These are phyloP conservation scores for Nannochloris sp. DNA, from an alignment of 139 green algal genomes.

Conservation along the genomic window DNA sequence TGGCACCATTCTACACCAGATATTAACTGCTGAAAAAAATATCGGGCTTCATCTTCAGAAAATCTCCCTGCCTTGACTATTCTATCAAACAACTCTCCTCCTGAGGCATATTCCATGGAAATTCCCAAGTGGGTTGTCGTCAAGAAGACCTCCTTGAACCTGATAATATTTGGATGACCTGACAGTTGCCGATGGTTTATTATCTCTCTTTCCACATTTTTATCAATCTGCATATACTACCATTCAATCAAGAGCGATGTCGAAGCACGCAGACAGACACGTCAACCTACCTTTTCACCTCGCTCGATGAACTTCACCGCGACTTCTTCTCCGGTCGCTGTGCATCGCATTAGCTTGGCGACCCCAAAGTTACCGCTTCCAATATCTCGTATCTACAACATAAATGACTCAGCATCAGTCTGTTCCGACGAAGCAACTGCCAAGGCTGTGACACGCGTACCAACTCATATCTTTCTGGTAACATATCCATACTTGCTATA, in stretches of 20 bases:
- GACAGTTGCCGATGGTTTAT: conserved; percentile 89
- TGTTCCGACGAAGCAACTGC: neutral
- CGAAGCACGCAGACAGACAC: neutral
- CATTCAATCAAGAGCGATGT: neutral
- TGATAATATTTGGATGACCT: conserved; percentile 92
- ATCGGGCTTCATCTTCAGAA: conserved; percentile 90
- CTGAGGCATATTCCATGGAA: conserved; percentile 72
- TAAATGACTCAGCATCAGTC: neutral
- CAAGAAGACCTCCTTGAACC: conserved; percentile 83
- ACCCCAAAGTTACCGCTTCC: conserved; percentile 92
- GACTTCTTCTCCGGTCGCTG: conserved; percentile 52
- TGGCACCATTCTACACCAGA: conserved; percentile 93
- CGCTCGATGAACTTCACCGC: conserved; percentile 79
- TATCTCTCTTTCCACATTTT: conserved; percentile 96
- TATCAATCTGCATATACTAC: conserved; percentile 73
- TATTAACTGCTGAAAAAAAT: conserved; percentile 98
- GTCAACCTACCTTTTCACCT: conserved; percentile 45
- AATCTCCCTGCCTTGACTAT: conserved; percentile 90
- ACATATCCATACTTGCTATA: conserved; percentile 1
- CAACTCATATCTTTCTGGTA: neutral
- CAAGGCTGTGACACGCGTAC: conserved; percentile 2
- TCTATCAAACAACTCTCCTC: conserved; percentile 93
- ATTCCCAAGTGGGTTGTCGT: conserved; percentile 66
- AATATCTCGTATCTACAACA: conserved; percentile 57
- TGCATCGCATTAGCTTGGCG: conserved; percentile 62